Conservation (phyloP, 2,329 filamentous ascomycete genomes). For the Apiospora arundinis region DNA sequence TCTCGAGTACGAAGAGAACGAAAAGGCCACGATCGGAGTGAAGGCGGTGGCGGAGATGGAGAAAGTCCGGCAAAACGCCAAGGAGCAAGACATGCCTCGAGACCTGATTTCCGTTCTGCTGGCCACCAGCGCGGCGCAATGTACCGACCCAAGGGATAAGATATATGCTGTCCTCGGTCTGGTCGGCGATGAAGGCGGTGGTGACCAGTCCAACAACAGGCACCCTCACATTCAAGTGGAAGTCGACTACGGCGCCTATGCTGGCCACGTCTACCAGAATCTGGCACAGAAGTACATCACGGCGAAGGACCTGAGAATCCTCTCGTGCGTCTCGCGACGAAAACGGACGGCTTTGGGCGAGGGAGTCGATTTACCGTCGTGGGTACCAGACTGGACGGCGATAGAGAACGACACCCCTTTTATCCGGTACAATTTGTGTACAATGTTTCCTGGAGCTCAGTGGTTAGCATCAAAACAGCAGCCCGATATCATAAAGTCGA, state of each 20-base stretch:
- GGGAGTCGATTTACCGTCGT: not conserved
- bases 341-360: not conserved
- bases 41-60: not conserved
- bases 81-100: not conserved
- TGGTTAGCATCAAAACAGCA: not conserved
- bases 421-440: not conserved
- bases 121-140: not conserved
- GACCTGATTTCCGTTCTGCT: not conserved
- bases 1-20: not conserved
- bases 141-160: not conserved
- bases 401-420: not conserved
- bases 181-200: not conserved
- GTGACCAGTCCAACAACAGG: not conserved
- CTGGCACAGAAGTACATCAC: not conserved
- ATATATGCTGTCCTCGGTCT: not conserved
- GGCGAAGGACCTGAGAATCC: not conserved
- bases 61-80: not conserved
- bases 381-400: not conserved
- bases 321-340: not conserved
- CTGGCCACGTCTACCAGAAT: not conserved
- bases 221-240: not conserved
- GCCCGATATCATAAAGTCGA: not conserved
- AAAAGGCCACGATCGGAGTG: not conserved
- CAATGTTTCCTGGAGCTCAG: not conserved
- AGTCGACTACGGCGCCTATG: not conserved